Evolutionary conservation across 805 yeast species (phyloP).

Genomic region (Sungouiella blattae): DNA sequence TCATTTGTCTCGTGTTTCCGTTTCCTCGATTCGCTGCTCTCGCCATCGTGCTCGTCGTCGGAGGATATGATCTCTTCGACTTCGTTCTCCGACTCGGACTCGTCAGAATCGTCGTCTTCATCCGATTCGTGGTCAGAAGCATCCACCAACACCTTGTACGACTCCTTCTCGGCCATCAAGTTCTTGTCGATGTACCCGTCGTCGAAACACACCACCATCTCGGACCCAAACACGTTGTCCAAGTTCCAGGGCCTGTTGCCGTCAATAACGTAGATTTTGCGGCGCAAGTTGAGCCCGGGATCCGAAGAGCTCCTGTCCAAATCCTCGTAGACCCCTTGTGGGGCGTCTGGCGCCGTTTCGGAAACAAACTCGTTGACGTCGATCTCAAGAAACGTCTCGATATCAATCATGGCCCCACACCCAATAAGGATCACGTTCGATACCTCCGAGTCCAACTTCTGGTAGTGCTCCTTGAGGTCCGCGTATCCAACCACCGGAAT

Average conservation of each 20-base stretch:
- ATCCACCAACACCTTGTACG: conserved; percentile 52
- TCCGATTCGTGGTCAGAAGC: conserved; percentile 16
- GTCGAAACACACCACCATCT: conserved; percentile 74
- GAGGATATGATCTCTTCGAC: background rate
- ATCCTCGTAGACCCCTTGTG: conserved; percentile 21
- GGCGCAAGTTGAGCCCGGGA: conserved; percentile 28
- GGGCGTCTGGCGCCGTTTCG: conserved; percentile 21
- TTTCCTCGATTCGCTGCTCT: conserved; percentile 24
- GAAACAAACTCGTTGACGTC: conserved; percentile 51
- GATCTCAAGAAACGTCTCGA: conserved; percentile 69
- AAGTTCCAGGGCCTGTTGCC: conserved; percentile 96
- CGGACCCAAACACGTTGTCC: conserved; percentile 85
- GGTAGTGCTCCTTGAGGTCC: conserved; percentile 65
- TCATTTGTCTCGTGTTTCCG: conserved; percentile 25
- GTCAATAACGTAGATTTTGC: conserved; percentile 79
- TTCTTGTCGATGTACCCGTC: conserved; percentile 74
- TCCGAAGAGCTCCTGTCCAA: conserved; percentile 13
- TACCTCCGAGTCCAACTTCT: conserved; percentile 67
- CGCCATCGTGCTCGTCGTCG: conserved; percentile 29
- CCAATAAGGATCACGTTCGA: conserved; percentile 78
- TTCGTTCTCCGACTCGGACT: conserved; percentile 16
- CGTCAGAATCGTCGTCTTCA: conserved; percentile 2
- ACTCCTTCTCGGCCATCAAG: conserved; percentile 52
- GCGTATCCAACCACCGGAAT: conserved; percentile 91
- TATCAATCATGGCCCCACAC: conserved; percentile 89